Conservation (phyloP, 345 rosid species). For the Arabidopsis arenosa region DNA sequence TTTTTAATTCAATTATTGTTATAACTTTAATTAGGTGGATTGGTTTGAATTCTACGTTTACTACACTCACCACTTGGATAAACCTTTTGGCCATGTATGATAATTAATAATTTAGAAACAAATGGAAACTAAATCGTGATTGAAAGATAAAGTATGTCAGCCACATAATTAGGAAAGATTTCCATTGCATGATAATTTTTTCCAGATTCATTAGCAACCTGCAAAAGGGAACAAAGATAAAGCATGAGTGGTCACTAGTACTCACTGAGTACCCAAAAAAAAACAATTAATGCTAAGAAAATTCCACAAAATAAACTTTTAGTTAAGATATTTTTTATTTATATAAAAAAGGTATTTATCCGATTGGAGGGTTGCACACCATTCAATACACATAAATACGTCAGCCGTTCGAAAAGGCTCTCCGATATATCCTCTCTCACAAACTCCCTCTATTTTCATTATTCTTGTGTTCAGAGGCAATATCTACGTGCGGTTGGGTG, state of each 20-base stretch:
- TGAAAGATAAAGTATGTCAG: conserved; percentile 24
- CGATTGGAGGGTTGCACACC: conserved; percentile 43
- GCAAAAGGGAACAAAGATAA: conserved; percentile 38
- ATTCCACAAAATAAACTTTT: background rate
- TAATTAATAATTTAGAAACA: background rate
- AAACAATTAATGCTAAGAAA: conserved; percentile 30
- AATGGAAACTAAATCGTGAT: conserved; percentile 18
- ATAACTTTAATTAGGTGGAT: conserved; percentile 32
- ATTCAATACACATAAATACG: conserved; percentile 42
- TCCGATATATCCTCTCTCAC: conserved; percentile 18
- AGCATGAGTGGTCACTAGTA: conserved; percentile 44
- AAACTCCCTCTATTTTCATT: background rate
- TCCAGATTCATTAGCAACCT: conserved; percentile 20
- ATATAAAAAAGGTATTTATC: conserved; percentile 29
- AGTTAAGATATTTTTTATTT: conserved; percentile 2
- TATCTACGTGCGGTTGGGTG: conserved; percentile 8
- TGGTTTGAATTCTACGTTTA: conserved; percentile 41
- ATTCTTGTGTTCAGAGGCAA: background rate
- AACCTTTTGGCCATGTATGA: background rate
- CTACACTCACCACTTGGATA: conserved; percentile 27
- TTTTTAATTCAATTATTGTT: conserved; percentile 28
- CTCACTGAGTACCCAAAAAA: background rate
- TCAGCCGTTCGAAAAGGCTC: conserved; percentile 37
- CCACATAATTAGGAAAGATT: conserved; percentile 9
- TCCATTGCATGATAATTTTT: conserved; percentile 1